Base-by-base conservation (phyloP, 257 asterid species). In the Capsicum rhomboideum region DNA sequence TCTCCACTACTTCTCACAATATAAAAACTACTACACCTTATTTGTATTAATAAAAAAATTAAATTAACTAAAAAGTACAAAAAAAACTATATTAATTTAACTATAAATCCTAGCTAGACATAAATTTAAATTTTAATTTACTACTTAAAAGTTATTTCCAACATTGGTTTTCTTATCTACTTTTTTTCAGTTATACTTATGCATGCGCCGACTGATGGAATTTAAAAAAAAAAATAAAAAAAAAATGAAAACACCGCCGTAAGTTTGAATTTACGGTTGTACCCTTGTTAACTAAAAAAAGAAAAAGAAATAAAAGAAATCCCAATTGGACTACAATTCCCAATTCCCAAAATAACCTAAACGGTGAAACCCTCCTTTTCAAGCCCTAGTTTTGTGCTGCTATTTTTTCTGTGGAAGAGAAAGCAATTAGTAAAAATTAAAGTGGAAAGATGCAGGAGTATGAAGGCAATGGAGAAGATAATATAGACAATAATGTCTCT, bases 391-490 rank as follows among this genome's bases (percentile, higher is more conserved):
- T 77, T 77, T 50, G 2, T 50, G 17, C 23, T 23, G 4, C 34
- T 4, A 29, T 59, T 20, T 20, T 13, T n/a, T 49, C n/a, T n/a
- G 29, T 28, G 21, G 78, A 67, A 52, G 78, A 66, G 54, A 82
- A 17, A 34, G 54, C 21, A 18, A 80, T n/a, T n/a, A n/a, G 10
- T 37, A 8, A 17, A 21, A 40, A n/a, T 50, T 37, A 56, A 34
- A 34, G 61, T 23, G 11, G 29, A 68, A 21, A 50, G 66, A 89
- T 89, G 92, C 23, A 86, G 83, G 89, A 84, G 10, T 87, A 86
- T 84, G 88, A 89, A 63, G 90, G 87, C 84, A 89, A 89, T 66
- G 88, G 87, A 58, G 88, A 79, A 54, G 88, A 88, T 34, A 34
- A 34, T 82, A 37, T 86, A 13, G 85, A 87, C 49, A 83, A 80